phyloP scores from a whole-genome alignment of 371 early-diverging fungal genomes.

The Haplosporangium sp. region DNA sequence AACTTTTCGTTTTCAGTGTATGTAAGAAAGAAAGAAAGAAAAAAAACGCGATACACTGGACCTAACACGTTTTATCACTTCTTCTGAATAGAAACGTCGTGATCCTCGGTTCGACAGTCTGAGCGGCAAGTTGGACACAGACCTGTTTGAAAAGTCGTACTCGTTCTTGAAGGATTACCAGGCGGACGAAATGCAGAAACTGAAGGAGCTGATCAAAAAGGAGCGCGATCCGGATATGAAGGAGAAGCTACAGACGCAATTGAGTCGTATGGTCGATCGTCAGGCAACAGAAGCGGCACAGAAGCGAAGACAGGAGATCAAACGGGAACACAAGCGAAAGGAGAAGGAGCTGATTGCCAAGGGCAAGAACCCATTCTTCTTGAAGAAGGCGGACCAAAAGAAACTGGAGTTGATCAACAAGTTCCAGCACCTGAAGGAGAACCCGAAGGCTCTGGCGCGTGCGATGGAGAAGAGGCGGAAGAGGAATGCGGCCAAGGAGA shows the following conservation, averaged over 20 bases:
- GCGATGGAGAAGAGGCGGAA: conserved; percentile 89
- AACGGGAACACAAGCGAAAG: conserved; percentile 80
- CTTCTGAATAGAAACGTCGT: conserved; percentile 64
- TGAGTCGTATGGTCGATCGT: conserved; percentile 69
- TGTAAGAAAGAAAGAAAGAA: too few species aligned
- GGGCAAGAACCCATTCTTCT: conserved; percentile 92
- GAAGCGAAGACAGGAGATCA: conserved; percentile 74
- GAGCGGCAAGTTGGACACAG: conserved; percentile 87
- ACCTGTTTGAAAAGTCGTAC: conserved; percentile 88
- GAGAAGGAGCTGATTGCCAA: conserved; percentile 81
- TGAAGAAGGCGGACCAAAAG: conserved; percentile 86
- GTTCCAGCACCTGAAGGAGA: conserved; percentile 72
- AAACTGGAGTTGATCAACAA: conserved; percentile 83
- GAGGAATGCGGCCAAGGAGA: conserved; percentile 86
- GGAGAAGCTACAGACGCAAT: conserved; percentile 58
- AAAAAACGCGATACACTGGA: too few species aligned
- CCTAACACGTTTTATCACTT: neutral
- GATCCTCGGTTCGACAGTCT: conserved; percentile 92
- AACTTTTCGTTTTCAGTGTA: too few species aligned
- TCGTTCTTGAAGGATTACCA: conserved; percentile 82
- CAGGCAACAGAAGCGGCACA: conserved; percentile 56
- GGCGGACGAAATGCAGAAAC: conserved; percentile 73
- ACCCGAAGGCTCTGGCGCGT: conserved; percentile 77
- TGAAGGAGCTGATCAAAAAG: conserved; percentile 71
- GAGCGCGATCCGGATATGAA: conserved; percentile 68